Evolutionary conservation across 2,329 filamentous ascomycete species (phyloP).

Genomic region (Colletotrichum sublineola): DNA sequence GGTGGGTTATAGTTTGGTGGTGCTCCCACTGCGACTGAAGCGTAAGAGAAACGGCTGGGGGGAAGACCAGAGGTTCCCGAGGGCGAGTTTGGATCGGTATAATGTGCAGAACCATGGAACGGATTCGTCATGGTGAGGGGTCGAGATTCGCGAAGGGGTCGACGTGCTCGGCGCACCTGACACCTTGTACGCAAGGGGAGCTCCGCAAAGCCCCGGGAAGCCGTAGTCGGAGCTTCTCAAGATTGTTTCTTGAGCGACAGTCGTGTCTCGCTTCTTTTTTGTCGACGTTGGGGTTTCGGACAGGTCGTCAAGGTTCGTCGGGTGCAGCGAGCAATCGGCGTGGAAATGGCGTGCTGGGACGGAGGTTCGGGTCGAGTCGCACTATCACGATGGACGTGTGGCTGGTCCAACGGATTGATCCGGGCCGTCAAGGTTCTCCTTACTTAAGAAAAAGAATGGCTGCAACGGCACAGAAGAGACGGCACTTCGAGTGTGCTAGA

Average conservation of each 20-base stretch:
- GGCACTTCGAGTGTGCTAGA: constrained; percentile 22
- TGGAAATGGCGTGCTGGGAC: constrained; percentile 36
- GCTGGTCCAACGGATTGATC: constrained; percentile 6
- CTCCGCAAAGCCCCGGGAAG: constrained; percentile 39
- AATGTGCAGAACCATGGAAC: constrained; percentile 53
- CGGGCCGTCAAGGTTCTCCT: constrained; percentile 24
- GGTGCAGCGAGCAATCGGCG: constrained; percentile 29
- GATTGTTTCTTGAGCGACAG: neutral
- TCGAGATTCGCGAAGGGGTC: constrained; percentile 31
- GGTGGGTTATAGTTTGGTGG: constrained; percentile 52
- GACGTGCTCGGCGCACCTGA: constrained; percentile 36
- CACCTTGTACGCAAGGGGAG: constrained; percentile 30
- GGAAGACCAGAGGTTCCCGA: constrained; percentile 48
- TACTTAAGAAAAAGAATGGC: constrained; percentile 10
- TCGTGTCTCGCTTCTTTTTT: neutral
- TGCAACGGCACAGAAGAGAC: constrained; percentile 7
- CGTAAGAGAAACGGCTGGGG: constrained; percentile 57
- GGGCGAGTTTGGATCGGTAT: constrained; percentile 50
- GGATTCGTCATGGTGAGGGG: constrained; percentile 59
- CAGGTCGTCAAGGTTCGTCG: constrained; percentile 17
- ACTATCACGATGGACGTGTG: constrained; percentile 34
- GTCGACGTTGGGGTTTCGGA: constrained; percentile 10
- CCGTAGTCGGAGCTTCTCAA: constrained; percentile 34
- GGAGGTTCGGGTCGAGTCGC: constrained; percentile 25
- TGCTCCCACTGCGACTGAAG: constrained; percentile 56